Conservation (phyloP, 2,329 filamentous ascomycete species). For the Phyllosticta citribraziliensis region DNA sequence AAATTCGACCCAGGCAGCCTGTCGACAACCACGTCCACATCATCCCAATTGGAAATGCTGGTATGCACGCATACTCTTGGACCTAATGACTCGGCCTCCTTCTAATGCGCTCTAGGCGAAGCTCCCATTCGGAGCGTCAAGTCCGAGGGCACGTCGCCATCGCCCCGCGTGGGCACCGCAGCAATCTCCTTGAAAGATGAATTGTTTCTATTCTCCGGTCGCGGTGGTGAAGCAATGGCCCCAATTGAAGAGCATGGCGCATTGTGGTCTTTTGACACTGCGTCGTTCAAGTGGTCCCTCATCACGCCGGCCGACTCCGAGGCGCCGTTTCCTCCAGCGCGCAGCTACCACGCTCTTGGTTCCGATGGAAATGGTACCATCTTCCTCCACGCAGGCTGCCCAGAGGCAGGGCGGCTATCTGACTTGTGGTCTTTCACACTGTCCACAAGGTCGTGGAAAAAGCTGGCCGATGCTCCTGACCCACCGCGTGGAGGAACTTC, state of each 20-base stretch:
- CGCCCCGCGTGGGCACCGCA: constrained; percentile 63
- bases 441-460: constrained; percentile 52
- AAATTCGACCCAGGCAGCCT: constrained; percentile 54
- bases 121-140: constrained; percentile 7
- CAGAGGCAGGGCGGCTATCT: constrained; percentile 50
- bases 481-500: constrained; percentile 57
- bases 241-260: constrained; percentile 65
- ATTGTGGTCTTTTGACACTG: constrained; percentile 67
- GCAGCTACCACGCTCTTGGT: constrained; percentile 62
- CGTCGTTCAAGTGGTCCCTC: constrained; percentile 52
- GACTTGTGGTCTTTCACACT: constrained; percentile 77
- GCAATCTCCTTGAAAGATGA: constrained; percentile 57
- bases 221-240: constrained; percentile 57
- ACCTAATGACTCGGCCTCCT: neutral
- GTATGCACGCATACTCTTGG: neutral
- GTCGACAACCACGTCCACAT: constrained; percentile 65
- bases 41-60: constrained; percentile 26
- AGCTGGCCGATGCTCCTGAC: constrained; percentile 57
- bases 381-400: constrained; percentile 67
- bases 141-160: constrained; percentile 37
- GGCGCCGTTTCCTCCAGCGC: constrained; percentile 48
- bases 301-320: constrained; percentile 46
- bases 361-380: constrained; percentile 59
- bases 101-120: neutral
- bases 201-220: constrained; percentile 75